A percentile compares a stretch with the other conserved stretches of the same genome.
Evolutionary conservation across 2,329 filamentous ascomycete genomes (phyloP).

Genomic region (Botrytis fabae): DNA sequence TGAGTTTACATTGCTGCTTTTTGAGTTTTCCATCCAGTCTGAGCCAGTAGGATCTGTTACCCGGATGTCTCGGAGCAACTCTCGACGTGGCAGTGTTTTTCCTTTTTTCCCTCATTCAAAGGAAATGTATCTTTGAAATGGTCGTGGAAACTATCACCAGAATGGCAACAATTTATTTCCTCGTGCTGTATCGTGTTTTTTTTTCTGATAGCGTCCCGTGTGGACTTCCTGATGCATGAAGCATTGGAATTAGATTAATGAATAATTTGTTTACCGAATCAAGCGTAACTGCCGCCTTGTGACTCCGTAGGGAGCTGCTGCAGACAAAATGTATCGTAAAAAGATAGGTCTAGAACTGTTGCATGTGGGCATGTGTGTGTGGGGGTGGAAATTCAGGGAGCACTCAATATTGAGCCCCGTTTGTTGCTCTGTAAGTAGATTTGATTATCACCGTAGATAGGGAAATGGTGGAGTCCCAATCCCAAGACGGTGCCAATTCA

Average conservation of each 20-base stretch:
- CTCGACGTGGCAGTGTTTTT: constrained; percentile 22
- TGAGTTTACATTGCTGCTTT: constrained; percentile 24
- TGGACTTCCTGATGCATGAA: constrained; percentile 11
- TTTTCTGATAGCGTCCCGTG: background rate
- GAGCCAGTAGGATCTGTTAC: constrained; percentile 11
- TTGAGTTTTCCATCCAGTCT: background rate
- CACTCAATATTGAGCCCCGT: constrained; percentile 13
- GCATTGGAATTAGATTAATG: constrained; percentile 17
- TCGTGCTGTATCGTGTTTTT: background rate
- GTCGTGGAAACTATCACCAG: constrained; percentile 5
- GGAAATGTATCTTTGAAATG: constrained; percentile 2
- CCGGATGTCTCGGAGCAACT: constrained; percentile 24
- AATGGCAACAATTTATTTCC: constrained; percentile 4
- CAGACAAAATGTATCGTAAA: constrained; percentile 16
- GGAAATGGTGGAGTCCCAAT: constrained; percentile 6
- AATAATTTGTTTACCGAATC: constrained; percentile 16
- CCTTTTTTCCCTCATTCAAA: background rate
- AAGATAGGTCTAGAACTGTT: constrained; percentile 21
- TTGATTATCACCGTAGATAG: constrained; percentile 10
- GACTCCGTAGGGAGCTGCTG: constrained; percentile 6
- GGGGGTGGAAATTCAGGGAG: constrained; percentile 20
- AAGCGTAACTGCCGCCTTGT: constrained; percentile 24
- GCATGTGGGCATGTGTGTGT: constrained; percentile 9
- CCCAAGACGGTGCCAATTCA: background rate
- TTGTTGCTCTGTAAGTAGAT: constrained; percentile 6